These are phyloP conservation scores for Penicillium egyptiacum DNA, from an alignment of 495 filamentous ascomycete genomes.

Conservation along the genomic window DNA sequence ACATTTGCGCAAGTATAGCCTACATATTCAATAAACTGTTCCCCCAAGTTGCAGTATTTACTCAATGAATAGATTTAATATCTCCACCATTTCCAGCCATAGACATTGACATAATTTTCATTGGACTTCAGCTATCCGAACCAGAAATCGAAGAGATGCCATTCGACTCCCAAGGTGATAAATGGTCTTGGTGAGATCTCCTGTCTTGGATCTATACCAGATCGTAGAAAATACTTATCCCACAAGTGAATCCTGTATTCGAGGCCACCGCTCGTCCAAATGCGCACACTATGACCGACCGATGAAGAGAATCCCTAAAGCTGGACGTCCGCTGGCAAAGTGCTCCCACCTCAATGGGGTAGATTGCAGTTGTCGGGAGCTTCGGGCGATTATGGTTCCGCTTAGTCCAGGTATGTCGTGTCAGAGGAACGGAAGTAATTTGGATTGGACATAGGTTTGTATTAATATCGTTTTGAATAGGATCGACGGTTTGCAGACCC, in stretches of 20 bases:
- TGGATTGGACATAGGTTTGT: not conserved
- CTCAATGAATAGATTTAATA: not conserved
- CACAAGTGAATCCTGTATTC: conserved; percentile 1
- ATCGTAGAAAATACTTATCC: not conserved
- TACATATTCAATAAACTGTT: not conserved
- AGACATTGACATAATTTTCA: not conserved
- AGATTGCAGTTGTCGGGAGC: conserved; percentile 5
- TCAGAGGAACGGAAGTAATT: not conserved
- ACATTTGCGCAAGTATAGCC: conserved; percentile 1
- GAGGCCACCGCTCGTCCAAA: conserved; percentile 8
- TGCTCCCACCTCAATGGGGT: not conserved
- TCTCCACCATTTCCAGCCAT: not conserved
- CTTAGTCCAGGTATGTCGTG: conserved; percentile 2
- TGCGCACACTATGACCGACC: conserved; percentile 9
- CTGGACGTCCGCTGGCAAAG: not conserved
- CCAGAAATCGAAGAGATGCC: not conserved
- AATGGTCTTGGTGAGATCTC: conserved; percentile 4
- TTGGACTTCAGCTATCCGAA: not conserved
- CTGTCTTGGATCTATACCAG: not conserved
- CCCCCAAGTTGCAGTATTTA: not conserved
- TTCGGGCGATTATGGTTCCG: conserved; percentile 8
- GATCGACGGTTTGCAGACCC: not conserved
- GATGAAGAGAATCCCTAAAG: conserved; percentile 5
- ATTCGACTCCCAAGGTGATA: conserved; percentile 6
- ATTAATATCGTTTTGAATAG: not conserved